These are phyloP conservation scores for Xerocomus amazonicus DNA, from an alignment of 1,284 basidiomycete genomes.

Conservation along the genomic window DNA sequence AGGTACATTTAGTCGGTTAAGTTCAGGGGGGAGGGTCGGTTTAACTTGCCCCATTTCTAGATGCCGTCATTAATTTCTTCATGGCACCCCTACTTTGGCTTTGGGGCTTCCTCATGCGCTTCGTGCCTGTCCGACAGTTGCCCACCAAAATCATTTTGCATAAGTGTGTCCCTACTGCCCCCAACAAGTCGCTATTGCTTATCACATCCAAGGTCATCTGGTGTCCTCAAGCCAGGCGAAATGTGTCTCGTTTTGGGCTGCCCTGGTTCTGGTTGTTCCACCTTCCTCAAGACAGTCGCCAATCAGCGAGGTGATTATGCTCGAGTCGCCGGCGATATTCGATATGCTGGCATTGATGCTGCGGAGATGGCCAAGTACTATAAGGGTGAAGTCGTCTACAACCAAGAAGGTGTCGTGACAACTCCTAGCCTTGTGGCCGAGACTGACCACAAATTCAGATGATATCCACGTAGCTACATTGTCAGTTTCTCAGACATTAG, in stretches of 20 bases:
- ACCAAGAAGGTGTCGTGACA: slow-evolving; percentile 56
- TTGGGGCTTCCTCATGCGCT: slow-evolving; percentile 46
- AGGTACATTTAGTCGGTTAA: slow-evolving; percentile 31
- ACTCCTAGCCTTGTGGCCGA: background rate
- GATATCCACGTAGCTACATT: slow-evolving; percentile 77
- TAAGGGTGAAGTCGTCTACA: slow-evolving; percentile 85
- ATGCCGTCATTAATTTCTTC: slow-evolving; percentile 58
- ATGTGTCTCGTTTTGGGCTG: slow-evolving; percentile 68
- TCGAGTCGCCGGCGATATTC: slow-evolving; percentile 59
- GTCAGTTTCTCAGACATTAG: slow-evolving; percentile 69
- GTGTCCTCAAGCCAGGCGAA: slow-evolving; percentile 51
- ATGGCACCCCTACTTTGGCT: slow-evolving; percentile 51
- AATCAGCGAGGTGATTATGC: slow-evolving; percentile 66
- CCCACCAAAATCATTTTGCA: slow-evolving; percentile 58
- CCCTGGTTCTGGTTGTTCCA: slow-evolving; percentile 79
- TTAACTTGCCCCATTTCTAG: slow-evolving; percentile 32
- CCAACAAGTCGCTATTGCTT: slow-evolving; percentile 15
- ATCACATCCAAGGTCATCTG: slow-evolving; percentile 55
- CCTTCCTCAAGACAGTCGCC: slow-evolving; percentile 75
- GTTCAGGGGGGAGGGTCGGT: no score
- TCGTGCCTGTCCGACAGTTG: slow-evolving; percentile 54
- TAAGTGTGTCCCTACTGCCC: slow-evolving; percentile 48
- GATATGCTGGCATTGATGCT: slow-evolving; percentile 71
- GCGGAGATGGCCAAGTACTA: slow-evolving; percentile 63
- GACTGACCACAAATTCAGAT: slow-evolving; percentile 34